phyloP scores from a whole-genome alignment of 2,329 filamentous ascomycete genomes.

The Blumeria graminis region DNA sequence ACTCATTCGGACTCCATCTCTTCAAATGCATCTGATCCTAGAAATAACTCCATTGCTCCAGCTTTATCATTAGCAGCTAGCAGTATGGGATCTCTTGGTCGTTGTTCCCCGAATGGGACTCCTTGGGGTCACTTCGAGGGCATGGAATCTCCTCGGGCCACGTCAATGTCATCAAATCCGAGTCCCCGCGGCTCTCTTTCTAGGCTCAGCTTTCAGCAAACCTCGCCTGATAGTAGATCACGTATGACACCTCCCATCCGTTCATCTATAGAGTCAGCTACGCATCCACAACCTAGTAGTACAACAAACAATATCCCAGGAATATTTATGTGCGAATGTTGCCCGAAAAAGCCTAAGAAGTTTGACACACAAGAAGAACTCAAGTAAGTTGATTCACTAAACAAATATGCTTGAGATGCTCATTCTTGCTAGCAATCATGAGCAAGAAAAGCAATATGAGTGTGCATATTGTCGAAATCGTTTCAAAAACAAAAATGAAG shows the following conservation, averaged over 20 bases:
- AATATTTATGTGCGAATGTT: conserved; percentile 68
- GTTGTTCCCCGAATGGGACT: conserved; percentile 32
- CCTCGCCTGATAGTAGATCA: conserved; percentile 18
- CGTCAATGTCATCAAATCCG: conserved; percentile 19
- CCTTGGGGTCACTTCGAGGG: conserved; percentile 19
- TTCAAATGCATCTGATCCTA: conserved; percentile 36
- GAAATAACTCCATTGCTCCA: conserved; percentile 37
- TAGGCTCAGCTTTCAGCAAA: conserved; percentile 15
- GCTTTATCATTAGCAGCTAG: conserved; percentile 33
- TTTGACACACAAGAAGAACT: conserved; percentile 70
- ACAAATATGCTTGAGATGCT: background rate
- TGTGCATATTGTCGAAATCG: conserved; percentile 82
- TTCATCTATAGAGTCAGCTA: conserved; percentile 22
- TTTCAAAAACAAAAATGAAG: conserved; percentile 98
- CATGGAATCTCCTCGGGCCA: conserved; percentile 28
- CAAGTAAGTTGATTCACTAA: conserved; percentile 31
- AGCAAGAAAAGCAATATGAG: conserved; percentile 88
- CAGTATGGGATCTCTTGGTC: conserved; percentile 37
- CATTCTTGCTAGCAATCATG: conserved; percentile 41
- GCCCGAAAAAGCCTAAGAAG: conserved; percentile 90
- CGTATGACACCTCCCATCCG: conserved; percentile 15
- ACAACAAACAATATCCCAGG: conserved; percentile 26
- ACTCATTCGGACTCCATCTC: conserved; percentile 36
- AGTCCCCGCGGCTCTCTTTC: conserved; percentile 17
- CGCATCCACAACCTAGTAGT: conserved; percentile 20